Base-by-base conservation (phyloP, 805 yeast genomes). In the Kockiozyma suomiensis region DNA sequence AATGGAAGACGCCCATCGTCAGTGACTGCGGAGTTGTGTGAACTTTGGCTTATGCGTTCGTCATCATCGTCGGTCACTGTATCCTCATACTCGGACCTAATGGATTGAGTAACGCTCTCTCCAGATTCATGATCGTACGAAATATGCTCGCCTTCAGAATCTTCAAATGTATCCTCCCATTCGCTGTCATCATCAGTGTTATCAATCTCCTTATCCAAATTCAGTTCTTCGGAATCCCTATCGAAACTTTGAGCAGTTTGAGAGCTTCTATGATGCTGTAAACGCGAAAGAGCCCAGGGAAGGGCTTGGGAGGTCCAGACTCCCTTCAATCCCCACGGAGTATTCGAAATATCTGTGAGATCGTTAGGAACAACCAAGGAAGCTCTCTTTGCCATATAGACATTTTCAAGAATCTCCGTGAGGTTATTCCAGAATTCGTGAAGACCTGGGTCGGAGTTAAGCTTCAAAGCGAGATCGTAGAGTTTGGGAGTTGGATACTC, bases 311-410 rank as follows among this genome's bases (percentile, higher is more conserved):
- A 58, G 0, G 68, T 67, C 74, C 73, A 72, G 8, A 68, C 61
- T 3, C 72, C 73, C 52, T 69, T 69, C 19, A 72, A 60, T 13
- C 72, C 74, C 75, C 75, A 72, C 0, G 75, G 75, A 23, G 69
- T 68, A 58, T 69, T 70, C 17, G 61, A 56, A 8, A 70, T 62
- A 46, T 72, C 75, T 13, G 75, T 68, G 21, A 72, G 62, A 56
- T 72, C 75, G 26, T 65, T 62, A 2, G 75, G 75, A 4, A 69
- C 56, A 37, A 67, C 46, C 3, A 72, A 54, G n/a, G 71, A 64
- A 5, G 66, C 66, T 4, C 73, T 58, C 52, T 68, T 62, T 23
- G 74, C 74, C 30, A 66, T 67, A 48, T 67, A 72, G 26, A 64
- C 54, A n/a, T 58, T 50, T 40, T 64, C 67, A 13, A 72, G 64